A percentile compares a stretch with the other conserved stretches of the same genome.
These are phyloP conservation scores for Annona cherimola DNA, from an alignment of 164 flowering plant genomes.

Conservation along the genomic window DNA sequence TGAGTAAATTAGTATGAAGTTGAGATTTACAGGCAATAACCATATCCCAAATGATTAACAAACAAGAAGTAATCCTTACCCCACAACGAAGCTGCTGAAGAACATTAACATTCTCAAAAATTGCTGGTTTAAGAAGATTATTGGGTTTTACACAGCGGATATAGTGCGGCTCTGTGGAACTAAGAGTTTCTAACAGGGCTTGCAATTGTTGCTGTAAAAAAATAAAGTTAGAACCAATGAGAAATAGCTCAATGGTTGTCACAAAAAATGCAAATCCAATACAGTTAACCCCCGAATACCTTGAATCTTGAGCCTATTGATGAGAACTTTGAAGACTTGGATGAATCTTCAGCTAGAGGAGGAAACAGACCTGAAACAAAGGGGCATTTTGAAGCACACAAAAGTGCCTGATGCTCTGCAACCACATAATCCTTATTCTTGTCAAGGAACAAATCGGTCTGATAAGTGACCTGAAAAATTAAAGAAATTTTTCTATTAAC, in stretches of 20 bases:
- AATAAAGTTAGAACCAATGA: background rate
- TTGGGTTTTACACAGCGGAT: slow-evolving; percentile 99
- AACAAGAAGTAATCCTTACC: slow-evolving; percentile 38
- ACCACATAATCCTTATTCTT: slow-evolving; percentile 99
- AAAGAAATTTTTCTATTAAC: background rate
- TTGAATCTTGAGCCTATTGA: slow-evolving; percentile 96
- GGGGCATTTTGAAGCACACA: slow-evolving; percentile 74
- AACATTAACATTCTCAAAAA: slow-evolving; percentile 81
- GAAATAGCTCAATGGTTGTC: background rate
- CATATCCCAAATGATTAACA: slow-evolving; percentile 2
- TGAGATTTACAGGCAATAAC: background rate
- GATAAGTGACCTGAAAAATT: slow-evolving; percentile 79
- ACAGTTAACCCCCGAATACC: slow-evolving; percentile 33
- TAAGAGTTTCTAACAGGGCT: slow-evolving; percentile 81
- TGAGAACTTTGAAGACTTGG: slow-evolving; percentile 88
- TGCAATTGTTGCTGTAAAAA: slow-evolving; percentile 87
- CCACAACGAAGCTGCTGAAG: slow-evolving; percentile 96
- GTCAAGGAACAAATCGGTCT: slow-evolving; percentile 90
- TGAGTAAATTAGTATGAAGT: background rate
- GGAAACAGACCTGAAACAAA: slow-evolving; percentile 87
- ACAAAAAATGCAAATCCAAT: background rate
- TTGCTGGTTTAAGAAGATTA: slow-evolving; percentile 89
- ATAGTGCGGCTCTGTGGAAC: slow-evolving; percentile 91
- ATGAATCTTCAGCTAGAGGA: slow-evolving; percentile 66
- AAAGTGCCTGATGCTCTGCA: slow-evolving; percentile 92